Base-by-base conservation (phyloP, 2,329 filamentous ascomycete genomes). In the Dactylonectria macrodidyma region DNA sequence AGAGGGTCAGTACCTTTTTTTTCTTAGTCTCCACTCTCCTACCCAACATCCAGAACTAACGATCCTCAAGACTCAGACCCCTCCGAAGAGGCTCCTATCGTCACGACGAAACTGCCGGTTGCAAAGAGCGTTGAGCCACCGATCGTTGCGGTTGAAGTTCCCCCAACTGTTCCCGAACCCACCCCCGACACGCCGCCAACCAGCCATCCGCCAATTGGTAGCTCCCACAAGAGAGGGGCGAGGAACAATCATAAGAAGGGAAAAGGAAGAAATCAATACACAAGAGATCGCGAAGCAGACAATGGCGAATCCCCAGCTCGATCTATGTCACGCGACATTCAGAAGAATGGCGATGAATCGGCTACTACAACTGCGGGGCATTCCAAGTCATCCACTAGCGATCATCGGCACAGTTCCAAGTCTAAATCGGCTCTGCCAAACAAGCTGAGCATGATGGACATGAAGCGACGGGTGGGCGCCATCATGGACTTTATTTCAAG, bases 401-500 rank as follows among this genome's bases (percentile, higher is more conserved):
- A 89, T 54, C 81, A 85, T 72, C 92, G 91, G 71, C 85, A 88
- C 54, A 77, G 78, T 73, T 84, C 84, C 65, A 90, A 89, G 75
- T 82, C 83, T 36, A 88, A 88, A 74, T 80, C 76, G 3, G 74
- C 84, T 65, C 84, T 85, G 57, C 88, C 87, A 79, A 90, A 88
- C 72, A 94, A 93, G 79, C 89, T 95, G 65, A 95, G 91, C 33
- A 93, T 97, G 91, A 91, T 91, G 67, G 95, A 97, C 77, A 95
- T 97, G 90, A 94, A 93, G 81, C 90, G 93, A 71, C 91, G 94
- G 10, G 94, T 95, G 6, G 89, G 93, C 4, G 92, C 89, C 22
- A 97, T 98, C 78, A 87, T 97, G 66, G 94, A 96, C 73, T 98
- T 95, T 77, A 97, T 98, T 70, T 92, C 93, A 4, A 90, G 94